Percentiles rank a stretch among this genome's conserved stretches.
Conservation (phyloP, 441 rosid species). For the Capsella rubella region DNA sequence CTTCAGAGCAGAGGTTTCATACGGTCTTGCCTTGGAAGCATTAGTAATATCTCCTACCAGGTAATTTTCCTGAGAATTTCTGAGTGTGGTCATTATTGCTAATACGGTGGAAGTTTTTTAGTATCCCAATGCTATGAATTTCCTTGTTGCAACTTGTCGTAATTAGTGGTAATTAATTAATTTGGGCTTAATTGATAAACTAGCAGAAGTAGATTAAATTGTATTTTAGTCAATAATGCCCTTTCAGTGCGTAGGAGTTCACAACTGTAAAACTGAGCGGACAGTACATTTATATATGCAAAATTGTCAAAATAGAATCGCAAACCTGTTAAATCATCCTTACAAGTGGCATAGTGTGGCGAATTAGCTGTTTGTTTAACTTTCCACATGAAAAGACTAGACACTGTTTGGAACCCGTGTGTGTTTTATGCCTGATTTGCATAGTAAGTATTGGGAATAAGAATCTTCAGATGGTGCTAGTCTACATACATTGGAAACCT, state of each 20-base stretch:
- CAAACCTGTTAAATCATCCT: conserved; percentile 18
- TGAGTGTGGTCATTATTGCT: conserved; percentile 19
- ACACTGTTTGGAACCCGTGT: neutral
- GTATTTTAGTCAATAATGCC: neutral
- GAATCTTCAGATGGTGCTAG: neutral
- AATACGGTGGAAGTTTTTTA: neutral
- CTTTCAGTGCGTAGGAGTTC: conserved; percentile 19
- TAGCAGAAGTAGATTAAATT: neutral
- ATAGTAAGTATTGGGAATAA: neutral
- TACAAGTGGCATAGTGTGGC: conserved; percentile 12
- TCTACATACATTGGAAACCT: conserved; percentile 1
- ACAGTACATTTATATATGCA: conserved; percentile 6
- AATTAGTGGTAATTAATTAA: neutral
- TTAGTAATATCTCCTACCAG: conserved; percentile 77
- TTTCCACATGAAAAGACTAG: conserved; percentile 16
- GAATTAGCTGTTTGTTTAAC: conserved; percentile 20
- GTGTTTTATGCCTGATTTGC: conserved; percentile 4
- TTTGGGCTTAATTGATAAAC: conserved; percentile 18
- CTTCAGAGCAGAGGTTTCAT: conserved; percentile 96
- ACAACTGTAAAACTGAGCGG: neutral
- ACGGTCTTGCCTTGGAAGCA: conserved; percentile 76
- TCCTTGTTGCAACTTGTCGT: conserved; percentile 24
- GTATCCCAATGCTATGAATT: neutral
- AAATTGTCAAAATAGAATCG: neutral
- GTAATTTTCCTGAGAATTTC: conserved; percentile 47